Evolutionary conservation across 805 yeast species (phyloP).

Genomic region (Sugiyamaella chiloensis): DNA sequence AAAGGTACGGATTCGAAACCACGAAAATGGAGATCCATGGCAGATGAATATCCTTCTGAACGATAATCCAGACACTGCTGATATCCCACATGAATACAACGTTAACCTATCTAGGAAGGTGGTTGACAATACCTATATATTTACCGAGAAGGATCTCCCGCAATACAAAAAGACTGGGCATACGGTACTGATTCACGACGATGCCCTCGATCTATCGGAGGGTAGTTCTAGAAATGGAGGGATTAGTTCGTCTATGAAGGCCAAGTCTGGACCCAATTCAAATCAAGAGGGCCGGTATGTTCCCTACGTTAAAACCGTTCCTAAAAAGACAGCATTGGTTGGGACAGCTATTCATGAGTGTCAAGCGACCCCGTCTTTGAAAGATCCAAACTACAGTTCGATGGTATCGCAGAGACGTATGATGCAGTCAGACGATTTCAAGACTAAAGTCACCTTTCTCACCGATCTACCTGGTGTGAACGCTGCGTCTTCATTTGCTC

Average conservation of each 20-base stretch:
- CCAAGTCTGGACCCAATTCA: constrained; percentile 4
- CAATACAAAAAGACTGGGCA: constrained; percentile 38
- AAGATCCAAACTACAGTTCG: constrained; percentile 66
- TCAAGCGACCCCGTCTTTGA: constrained; percentile 73
- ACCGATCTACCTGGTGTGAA: constrained; percentile 84
- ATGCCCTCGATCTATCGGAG: not conserved
- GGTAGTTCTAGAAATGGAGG: not conserved
- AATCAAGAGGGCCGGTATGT: constrained; percentile 41
- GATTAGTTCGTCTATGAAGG: not conserved
- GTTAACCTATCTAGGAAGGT: constrained; percentile 70
- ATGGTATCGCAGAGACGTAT: constrained; percentile 56
- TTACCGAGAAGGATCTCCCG: constrained; percentile 75
- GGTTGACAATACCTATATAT: constrained; percentile 81
- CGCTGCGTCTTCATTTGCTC: constrained; percentile 74
- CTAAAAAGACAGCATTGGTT: constrained; percentile 76
- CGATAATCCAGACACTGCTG: constrained; percentile 42
- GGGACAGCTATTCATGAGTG: constrained; percentile 95
- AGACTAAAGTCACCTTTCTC: constrained; percentile 66
- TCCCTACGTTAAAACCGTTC: constrained; percentile 86
- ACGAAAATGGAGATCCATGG: constrained; percentile 26
- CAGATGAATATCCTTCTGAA: constrained; percentile 37
- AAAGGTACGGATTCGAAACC: constrained; percentile 59
- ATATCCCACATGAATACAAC: constrained; percentile 82
- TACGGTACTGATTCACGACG: constrained; percentile 6
- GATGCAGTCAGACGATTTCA: constrained; percentile 38